Base-by-base conservation (phyloP, 176 grass and related monocot genomes). In the Oryza australiensis region DNA sequence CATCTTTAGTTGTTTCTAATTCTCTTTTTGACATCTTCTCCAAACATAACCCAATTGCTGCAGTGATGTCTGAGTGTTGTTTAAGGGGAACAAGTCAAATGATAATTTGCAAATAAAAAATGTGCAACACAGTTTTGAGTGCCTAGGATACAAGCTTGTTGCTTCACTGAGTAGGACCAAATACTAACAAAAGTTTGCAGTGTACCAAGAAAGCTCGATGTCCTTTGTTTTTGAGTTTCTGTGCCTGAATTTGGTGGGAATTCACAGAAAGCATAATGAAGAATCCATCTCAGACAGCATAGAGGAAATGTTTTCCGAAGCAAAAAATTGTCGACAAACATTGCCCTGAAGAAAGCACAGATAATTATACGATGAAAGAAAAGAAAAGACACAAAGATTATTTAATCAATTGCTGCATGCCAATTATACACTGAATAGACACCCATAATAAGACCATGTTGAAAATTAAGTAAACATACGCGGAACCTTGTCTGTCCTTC, bases 91-190 rank as follows among this genome's bases (percentile, higher is more conserved):
- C 46, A 80, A 82, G 62, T 66, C 59, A 67, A 88, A 80, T 33
- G 35, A 81, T 79, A 69, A 77, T 10, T 68, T 65, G 26, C 26
- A 81, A 37, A 4, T 23, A 83, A 51, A 70, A 64, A 64, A 83
- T 49, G 33, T 79, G 74, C 26, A 68, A 65, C 41, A 70, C 29
- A 81, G 26, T 86, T 80, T 84, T 70, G 80, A 67, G 66, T 77
- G 66, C 53, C 33, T 66, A 90, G 92, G 92, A 94, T 98, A 95
- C 95, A 98, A 84, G 95, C 95, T 91, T 98, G 95, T 85, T 98
- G 95, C 48, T 95, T 92, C 88, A 98, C 86, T 57, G 92, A 88
- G 83, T 94, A 95, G 69, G 95, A 95, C 95, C 95, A 98, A 79
- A 91, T 55, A 84, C 68, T 88, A 77, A 88, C 76, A 66, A 93